Percentiles rank a stretch among this genome's conserved stretches.
Evolutionary conservation across 371 early-diverging fungal genomes (phyloP).

Genomic region (Saksenaea oblongispora): DNA sequence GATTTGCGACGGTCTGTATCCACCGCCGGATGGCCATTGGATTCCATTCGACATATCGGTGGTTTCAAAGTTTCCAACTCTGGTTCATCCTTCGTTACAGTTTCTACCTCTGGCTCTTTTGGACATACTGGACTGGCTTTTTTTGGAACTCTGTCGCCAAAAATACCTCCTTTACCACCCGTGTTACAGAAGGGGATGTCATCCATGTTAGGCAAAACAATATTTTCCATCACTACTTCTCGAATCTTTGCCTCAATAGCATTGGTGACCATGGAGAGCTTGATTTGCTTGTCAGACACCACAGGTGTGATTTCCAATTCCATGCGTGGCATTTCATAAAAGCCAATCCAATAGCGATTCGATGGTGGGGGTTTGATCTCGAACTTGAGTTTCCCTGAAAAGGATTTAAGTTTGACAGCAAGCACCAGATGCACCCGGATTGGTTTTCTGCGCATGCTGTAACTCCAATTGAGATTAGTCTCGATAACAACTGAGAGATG

Average conservation of each 20-base stretch:
- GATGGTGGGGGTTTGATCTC: conserved; percentile 84
- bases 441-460: conserved; percentile 60
- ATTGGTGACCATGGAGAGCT: conserved; percentile 72
- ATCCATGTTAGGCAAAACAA: conserved; percentile 92
- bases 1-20: not conserved
- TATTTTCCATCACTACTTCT: conserved; percentile 74
- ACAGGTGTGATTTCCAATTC: conserved; percentile 80
- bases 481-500: conserved; percentile 71
- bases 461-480: conserved; percentile 53
- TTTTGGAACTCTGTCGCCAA: conserved; percentile 38
- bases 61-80: not conserved
- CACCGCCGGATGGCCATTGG: not conserved
- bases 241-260: conserved; percentile 84
- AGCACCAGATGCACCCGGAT: conserved; percentile 79
- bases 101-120: no score
- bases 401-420: conserved; percentile 63
- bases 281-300: conserved; percentile 82
- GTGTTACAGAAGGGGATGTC: conserved; percentile 77
- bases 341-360: conserved; percentile 88
- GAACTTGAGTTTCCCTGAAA: conserved; percentile 74
- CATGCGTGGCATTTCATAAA: conserved; percentile 78
- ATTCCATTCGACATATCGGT: not conserved
- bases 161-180: conserved; percentile 64
- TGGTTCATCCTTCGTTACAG: not conserved
- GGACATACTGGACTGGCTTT: not conserved